A percentile compares a stretch with the other conserved stretches of the same genome.
phyloP scores from a whole-genome alignment of 1,284 basidiomycete species.

The Ganoderma boninense region DNA sequence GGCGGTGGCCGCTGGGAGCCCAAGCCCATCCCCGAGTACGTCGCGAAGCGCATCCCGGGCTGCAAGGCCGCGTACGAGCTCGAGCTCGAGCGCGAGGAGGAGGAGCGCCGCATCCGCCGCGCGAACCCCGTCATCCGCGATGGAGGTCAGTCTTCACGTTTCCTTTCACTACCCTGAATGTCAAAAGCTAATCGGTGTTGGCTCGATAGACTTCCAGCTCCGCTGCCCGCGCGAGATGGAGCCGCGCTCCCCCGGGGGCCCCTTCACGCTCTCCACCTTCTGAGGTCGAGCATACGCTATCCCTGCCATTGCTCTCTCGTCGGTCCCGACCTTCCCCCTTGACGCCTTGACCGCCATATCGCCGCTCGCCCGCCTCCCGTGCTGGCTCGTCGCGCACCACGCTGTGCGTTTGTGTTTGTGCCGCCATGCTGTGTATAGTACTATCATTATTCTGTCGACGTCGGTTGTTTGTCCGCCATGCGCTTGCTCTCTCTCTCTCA shows the following conservation, averaged over 20 bases:
- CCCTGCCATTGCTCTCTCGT: conserved; percentile 9
- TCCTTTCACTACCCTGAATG: not conserved
- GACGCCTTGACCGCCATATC: no score
- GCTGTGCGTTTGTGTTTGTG: conserved; percentile 21
- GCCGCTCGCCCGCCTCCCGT: not conserved
- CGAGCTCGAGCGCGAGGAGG: conserved; percentile 70
- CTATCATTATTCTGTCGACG: conserved; percentile 28
- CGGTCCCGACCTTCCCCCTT: not conserved
- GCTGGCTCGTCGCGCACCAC: not conserved
- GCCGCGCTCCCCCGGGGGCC: conserved; percentile 43
- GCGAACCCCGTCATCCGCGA: conserved; percentile 69
- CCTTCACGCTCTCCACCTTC: conserved; percentile 62
- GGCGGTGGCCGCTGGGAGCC: conserved; percentile 82
- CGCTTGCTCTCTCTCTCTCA: no score
- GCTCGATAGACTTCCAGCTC: conserved; percentile 62
- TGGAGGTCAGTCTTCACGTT: conserved; percentile 52
- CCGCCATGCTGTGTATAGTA: conserved; percentile 31
- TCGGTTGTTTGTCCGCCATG: conserved; percentile 15
- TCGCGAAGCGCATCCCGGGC: conserved; percentile 64
- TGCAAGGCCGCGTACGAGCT: conserved; percentile 70
- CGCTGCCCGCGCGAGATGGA: conserved; percentile 59
- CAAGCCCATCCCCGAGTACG: conserved; percentile 52
- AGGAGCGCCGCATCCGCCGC: conserved; percentile 53
- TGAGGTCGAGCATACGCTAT: conserved; percentile 2
- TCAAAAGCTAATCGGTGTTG: conserved; percentile 23